Conservation (phyloP, 768 basidiomycete genomes). For the Amyloporia xantha region DNA sequence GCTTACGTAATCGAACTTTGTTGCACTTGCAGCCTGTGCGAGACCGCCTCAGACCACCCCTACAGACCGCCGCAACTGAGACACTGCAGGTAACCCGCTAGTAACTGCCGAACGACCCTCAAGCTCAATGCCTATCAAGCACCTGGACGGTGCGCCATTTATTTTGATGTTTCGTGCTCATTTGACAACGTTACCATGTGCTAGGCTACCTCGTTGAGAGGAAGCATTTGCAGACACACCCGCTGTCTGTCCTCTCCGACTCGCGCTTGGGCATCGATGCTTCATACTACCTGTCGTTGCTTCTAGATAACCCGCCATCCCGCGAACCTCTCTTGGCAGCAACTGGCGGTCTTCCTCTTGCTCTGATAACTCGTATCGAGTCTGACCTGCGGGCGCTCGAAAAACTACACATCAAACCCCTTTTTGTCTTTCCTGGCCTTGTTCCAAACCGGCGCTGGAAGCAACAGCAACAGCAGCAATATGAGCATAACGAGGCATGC, state of each 20-base stretch:
- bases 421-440: conserved; percentile 96
- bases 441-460: conserved; percentile 71
- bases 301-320: conserved; percentile 70
- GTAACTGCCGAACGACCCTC: no score
- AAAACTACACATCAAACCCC: conserved; percentile 90
- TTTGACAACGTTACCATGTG: conserved; percentile 1
- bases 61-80: no score
- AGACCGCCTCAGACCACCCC: no score
- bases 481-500: conserved; percentile 52
- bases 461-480: conserved; percentile 46
- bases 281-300: conserved; percentile 74
- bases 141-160: conserved; percentile 79
- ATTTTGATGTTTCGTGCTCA: conserved; percentile 21
- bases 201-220: conserved; percentile 82
- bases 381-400: conserved; percentile 86
- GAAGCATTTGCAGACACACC: conserved; percentile 78
- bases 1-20: no score
- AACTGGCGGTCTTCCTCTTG: conserved; percentile 90
- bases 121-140: conserved; percentile 84
- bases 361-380: conserved; percentile 84
- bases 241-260: conserved; percentile 77
- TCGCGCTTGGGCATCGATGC: conserved; percentile 97
- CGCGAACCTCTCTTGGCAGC: conserved; percentile 91
- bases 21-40: no score
- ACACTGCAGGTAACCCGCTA: no score